A percentile compares a stretch with the other conserved stretches of the same genome.
Evolutionary conservation across 805 yeast species (phyloP).

Genomic region (Saturnispora bothae): DNA sequence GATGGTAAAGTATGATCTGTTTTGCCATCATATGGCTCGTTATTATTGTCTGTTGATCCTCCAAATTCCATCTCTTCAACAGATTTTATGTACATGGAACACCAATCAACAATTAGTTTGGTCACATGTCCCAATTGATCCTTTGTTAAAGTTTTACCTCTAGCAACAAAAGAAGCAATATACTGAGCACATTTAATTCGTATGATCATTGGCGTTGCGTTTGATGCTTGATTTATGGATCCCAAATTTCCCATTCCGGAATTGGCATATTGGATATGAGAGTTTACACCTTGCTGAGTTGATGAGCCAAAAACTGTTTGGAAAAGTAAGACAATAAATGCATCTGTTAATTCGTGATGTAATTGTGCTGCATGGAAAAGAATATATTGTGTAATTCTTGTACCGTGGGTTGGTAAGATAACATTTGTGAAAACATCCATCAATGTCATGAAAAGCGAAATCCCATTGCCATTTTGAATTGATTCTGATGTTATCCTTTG

Average conservation of each 20-base stretch:
- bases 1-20: slow-evolving; percentile 13
- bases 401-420: slow-evolving; percentile 83
- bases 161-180: slow-evolving; percentile 78
- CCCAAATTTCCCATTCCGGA: not conserved
- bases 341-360: slow-evolving; percentile 73
- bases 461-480: slow-evolving; percentile 52
- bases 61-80: slow-evolving; percentile 68
- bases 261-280: slow-evolving; percentile 2
- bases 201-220: slow-evolving; percentile 33
- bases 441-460: slow-evolving; percentile 60
- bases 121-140: slow-evolving; percentile 73
- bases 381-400: slow-evolving; percentile 78
- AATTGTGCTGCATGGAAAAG: slow-evolving; percentile 74
- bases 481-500: slow-evolving; percentile 39
- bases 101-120: slow-evolving; percentile 76
- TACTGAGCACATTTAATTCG: slow-evolving; percentile 88
- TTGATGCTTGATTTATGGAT: too few species aligned
- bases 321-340: slow-evolving; percentile 68
- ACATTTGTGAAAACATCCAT: slow-evolving; percentile 71
- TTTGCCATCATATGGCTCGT: slow-evolving; percentile 10
- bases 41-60: not conserved
- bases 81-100: slow-evolving; percentile 30
- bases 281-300: slow-evolving; percentile 36
- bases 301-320: slow-evolving; percentile 69
- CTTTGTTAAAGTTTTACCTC: slow-evolving; percentile 64